A percentile compares a stretch with the other conserved stretches of the same genome.
These are phyloP conservation scores for Sordariomycetes sp. DNA, from an alignment of 2,329 filamentous ascomycete species.

Conservation along the genomic window DNA sequence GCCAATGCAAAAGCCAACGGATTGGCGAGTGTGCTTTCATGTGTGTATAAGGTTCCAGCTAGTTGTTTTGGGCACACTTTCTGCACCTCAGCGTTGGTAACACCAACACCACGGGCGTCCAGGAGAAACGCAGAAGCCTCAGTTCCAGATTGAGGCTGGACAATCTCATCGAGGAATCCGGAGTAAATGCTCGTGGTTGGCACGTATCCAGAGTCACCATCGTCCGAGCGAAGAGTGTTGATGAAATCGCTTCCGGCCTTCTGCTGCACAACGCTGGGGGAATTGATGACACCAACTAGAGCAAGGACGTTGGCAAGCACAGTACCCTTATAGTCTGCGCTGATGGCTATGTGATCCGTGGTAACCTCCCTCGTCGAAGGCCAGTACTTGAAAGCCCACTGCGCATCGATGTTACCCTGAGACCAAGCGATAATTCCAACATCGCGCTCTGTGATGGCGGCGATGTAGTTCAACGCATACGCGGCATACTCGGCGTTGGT, in stretches of 20 bases:
- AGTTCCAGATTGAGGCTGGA: slow-evolving; percentile 36
- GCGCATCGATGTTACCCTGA: slow-evolving; percentile 42
- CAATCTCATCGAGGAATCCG: slow-evolving; percentile 36
- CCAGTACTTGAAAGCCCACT: slow-evolving; percentile 52
- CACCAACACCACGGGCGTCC: slow-evolving; percentile 31
- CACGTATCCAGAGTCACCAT: slow-evolving; percentile 42
- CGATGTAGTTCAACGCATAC: slow-evolving; percentile 49
- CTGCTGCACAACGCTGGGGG: slow-evolving; percentile 36
- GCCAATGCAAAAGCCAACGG: slow-evolving; percentile 27
- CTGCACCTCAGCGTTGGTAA: slow-evolving; percentile 41
- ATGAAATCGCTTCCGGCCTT: slow-evolving; percentile 33
- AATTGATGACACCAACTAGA: slow-evolving; percentile 5
- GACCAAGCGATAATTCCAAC: slow-evolving; percentile 42
- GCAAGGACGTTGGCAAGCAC: slow-evolving; percentile 8
- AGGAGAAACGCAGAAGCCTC: slow-evolving; percentile 34
- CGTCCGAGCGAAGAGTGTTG: slow-evolving; percentile 26
- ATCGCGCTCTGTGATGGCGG: slow-evolving; percentile 25
- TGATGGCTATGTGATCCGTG: slow-evolving; percentile 41
- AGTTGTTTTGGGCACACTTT: slow-evolving; percentile 25
- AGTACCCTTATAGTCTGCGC: slow-evolving; percentile 35
- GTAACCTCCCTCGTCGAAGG: slow-evolving; percentile 33
- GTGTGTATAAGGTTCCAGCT: slow-evolving; percentile 35
- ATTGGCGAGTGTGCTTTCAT: slow-evolving; percentile 32
- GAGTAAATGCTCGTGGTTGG: slow-evolving; percentile 46
- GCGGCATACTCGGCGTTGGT: slow-evolving; percentile 44